Conservation (phyloP, 306 rosid genomes). For the Begonia loranthoides region DNA sequence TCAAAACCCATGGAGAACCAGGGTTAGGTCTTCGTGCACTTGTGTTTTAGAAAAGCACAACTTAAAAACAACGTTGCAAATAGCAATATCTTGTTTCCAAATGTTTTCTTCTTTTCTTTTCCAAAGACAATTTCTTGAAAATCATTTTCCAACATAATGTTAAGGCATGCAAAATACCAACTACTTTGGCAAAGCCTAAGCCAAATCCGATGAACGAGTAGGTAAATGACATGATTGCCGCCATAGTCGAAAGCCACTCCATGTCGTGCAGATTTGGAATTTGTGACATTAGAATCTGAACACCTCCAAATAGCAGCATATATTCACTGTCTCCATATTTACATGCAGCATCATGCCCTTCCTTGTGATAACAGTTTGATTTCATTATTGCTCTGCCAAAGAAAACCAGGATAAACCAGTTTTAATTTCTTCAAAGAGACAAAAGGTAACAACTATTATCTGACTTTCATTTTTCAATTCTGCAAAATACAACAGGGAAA, state of each 20-base stretch:
- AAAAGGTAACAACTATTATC: too few species aligned
- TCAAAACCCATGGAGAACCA: constrained; percentile 7
- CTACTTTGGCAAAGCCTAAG: constrained; percentile 19
- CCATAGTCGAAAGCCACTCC: constrained; percentile 26
- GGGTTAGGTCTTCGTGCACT: neutral
- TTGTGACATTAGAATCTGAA: constrained; percentile 61
- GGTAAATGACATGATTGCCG: constrained; percentile 29
- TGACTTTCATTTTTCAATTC: too few species aligned
- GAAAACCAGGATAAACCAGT: neutral
- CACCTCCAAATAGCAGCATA: constrained; percentile 60
- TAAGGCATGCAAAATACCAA: neutral
- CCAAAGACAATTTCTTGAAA: neutral
- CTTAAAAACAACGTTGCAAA: too few species aligned
- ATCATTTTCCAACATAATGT: neutral
- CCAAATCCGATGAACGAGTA: constrained; percentile 22
- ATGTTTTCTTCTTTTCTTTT: too few species aligned
- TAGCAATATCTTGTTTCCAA: neutral
- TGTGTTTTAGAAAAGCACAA: too few species aligned
- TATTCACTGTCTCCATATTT: constrained; percentile 28
- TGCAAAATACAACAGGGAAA: too few species aligned
- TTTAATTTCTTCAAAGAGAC: too few species aligned
- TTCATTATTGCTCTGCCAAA: constrained; percentile 51
- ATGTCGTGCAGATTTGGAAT: constrained; percentile 38
- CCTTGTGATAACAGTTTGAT: constrained; percentile 65
- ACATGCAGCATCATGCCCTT: constrained; percentile 70